Conservation (phyloP, 441 rosid species). For the Theobroma grandiflorum region DNA sequence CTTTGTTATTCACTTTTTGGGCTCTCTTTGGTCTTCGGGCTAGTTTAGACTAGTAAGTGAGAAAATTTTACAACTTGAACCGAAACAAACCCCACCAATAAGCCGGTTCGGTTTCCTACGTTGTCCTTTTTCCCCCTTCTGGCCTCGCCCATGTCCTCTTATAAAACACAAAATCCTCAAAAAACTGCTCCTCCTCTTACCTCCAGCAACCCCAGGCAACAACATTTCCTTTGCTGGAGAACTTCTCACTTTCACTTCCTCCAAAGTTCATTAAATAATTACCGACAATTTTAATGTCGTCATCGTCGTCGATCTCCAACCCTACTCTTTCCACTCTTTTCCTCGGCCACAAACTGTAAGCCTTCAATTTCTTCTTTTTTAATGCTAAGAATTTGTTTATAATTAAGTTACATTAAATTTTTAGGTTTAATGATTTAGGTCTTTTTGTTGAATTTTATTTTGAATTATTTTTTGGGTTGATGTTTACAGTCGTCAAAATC, state of each 20-base stretch:
- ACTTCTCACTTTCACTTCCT: background rate
- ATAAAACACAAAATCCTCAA: slow-evolving; percentile 11
- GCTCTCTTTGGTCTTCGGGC: background rate
- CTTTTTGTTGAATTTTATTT: background rate
- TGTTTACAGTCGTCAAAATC: slow-evolving; percentile 17
- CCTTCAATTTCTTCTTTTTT: background rate
- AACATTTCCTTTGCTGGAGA: background rate
- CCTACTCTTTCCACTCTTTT: slow-evolving; percentile 50
- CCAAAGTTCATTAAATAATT: background rate
- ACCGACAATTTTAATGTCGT: slow-evolving; percentile 28
- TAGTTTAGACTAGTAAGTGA: background rate
- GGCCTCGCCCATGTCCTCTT: background rate
- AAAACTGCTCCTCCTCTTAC: background rate
- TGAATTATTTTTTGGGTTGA: background rate
- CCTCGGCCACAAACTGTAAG: slow-evolving; percentile 52
- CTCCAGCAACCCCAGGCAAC: background rate
- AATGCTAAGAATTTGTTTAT: background rate
- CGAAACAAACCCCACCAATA: background rate
- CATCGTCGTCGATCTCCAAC: slow-evolving; percentile 47
- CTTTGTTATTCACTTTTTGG: background rate
- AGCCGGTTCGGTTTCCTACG: background rate
- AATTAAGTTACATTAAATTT: background rate
- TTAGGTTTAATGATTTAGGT: background rate
- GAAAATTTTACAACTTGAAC: background rate
- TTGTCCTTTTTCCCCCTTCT: background rate